phyloP scores from a whole-genome alignment of 169 alveolate species.

The Miamiensis avidus region DNA sequence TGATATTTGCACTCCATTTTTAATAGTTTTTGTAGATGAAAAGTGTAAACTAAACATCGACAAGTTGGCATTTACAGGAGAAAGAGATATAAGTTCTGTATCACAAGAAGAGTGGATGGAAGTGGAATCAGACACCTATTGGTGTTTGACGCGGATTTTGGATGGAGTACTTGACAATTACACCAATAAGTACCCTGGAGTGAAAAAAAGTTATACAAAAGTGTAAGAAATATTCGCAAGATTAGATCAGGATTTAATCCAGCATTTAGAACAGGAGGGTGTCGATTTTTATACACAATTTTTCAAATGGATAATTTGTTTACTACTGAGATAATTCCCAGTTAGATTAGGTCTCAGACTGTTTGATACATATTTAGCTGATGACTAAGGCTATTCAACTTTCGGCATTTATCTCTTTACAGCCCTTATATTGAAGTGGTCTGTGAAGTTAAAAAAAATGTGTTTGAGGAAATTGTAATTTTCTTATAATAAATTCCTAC shows the following conservation, averaged over 20 bases:
- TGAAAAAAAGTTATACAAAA: slow-evolving; percentile 58
- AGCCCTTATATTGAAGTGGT: slow-evolving; percentile 62
- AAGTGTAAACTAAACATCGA: slow-evolving; percentile 26
- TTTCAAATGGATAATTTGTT: slow-evolving; percentile 80
- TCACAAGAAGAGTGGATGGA: slow-evolving; percentile 41
- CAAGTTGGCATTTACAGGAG: slow-evolving; percentile 18
- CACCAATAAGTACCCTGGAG: slow-evolving; percentile 78
- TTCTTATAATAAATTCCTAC: slow-evolving; percentile 76
- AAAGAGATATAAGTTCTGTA: slow-evolving; percentile 28
- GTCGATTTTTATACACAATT: slow-evolving; percentile 67
- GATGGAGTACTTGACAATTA: slow-evolving; percentile 78
- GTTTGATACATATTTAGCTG: slow-evolving; percentile 81
- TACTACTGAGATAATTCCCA: slow-evolving; percentile 74
- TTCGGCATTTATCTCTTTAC: slow-evolving; percentile 75
- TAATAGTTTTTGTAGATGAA: slow-evolving; percentile 61
- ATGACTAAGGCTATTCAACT: slow-evolving; percentile 73
- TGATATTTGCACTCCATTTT: slow-evolving; percentile 77
- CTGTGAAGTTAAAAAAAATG: slow-evolving; percentile 65
- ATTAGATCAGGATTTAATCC: slow-evolving; percentile 60
- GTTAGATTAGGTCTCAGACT: slow-evolving; percentile 56
- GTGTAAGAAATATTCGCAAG: slow-evolving; percentile 60
- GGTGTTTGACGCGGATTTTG: slow-evolving; percentile 69
- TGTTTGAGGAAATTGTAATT: slow-evolving; percentile 62
- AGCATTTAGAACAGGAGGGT: slow-evolving; percentile 55
- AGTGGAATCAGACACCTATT: slow-evolving; percentile 62